Evolutionary conservation across 495 filamentous ascomycete genomes (phyloP).

Genomic region (Xylaria palmicola): DNA sequence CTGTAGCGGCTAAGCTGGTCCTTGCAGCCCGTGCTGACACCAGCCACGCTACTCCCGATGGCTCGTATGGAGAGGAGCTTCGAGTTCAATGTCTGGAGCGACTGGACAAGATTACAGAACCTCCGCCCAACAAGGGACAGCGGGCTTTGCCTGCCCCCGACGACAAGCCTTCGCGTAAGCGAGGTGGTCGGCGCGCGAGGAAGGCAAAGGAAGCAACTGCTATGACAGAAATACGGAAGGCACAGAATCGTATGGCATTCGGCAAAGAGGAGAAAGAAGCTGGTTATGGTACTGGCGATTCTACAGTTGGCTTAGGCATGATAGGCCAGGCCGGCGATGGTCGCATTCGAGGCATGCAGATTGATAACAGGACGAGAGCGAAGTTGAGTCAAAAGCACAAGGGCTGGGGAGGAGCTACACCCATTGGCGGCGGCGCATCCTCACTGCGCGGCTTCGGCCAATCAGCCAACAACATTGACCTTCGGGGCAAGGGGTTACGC

Average conservation of each 20-base stretch:
- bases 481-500: conserved; percentile 70
- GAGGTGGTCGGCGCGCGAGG: conserved; percentile 84
- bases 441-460: conserved; percentile 76
- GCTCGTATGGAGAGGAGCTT: conserved; percentile 80
- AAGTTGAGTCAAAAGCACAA: conserved; percentile 94
- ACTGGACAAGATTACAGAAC: conserved; percentile 90
- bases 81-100: conserved; percentile 79
- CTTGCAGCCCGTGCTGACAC: conserved; percentile 87
- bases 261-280: conserved; percentile 95
- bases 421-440: conserved; percentile 66
- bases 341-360: conserved; percentile 79
- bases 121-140: conserved; percentile 85
- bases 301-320: conserved; percentile 90
- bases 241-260: conserved; percentile 94
- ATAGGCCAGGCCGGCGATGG: conserved; percentile 86
- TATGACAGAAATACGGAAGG: conserved; percentile 95
- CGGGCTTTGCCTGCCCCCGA: conserved; percentile 91
- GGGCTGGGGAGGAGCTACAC: conserved; percentile 82
- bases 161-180: conserved; percentile 91
- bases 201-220: conserved; percentile 97
- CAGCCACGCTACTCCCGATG: conserved; percentile 79
- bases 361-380: conserved; percentile 89
- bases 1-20: conserved; percentile 89
- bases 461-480: conserved; percentile 60
- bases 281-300: conserved; percentile 84